Evolutionary conservation across 2,329 filamentous ascomycete species (phyloP), one percentile per base, ranked within the genome.

Genomic region (Zalaria obscura): DNA sequence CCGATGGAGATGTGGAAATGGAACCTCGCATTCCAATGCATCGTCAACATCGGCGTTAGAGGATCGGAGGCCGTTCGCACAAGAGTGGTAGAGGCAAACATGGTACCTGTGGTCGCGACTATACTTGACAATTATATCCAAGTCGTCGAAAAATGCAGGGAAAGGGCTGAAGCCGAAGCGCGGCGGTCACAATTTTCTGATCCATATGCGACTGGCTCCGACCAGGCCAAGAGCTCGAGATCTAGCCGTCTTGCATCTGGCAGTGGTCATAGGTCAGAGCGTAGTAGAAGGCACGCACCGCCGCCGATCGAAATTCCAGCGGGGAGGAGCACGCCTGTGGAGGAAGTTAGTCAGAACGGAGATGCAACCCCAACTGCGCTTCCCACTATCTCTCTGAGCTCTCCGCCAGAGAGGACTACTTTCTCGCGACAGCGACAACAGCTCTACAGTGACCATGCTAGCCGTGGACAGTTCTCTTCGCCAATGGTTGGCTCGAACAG

Each of bases 1-100:
- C 82, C 95, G 79, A 95, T 96, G 89, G 89, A 95, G 62, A 94
- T 94, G 84, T 98, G 91, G 91, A 96, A 96, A 66, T 98, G 91
- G 91, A 98, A 95, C 58, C 73, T 98, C 48, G 91, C 91, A 40
- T 98, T 98, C 62, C 91, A 96, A 64, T 98, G 91, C 62, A 88
- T 96, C 49, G 91, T 98, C 59, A 98, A 98, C 63, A 96, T 98
- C 57, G 91, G 91, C 43, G 89, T 98, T 45, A 78, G 91, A 52
- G 91, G 91, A 45, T 95, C 91, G 8, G 91, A 98, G 66, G 80
- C 77, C 51, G 91, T 98, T 45, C 78, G 91, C 52, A 96, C 91
- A 44, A 76, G 91, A 50, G 89, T 98, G 3, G 91, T 98, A 40
- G 91, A 98, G 66, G 91, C 91, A 48, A 91, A 98, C 63, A 95